Base-by-base conservation (phyloP, 495 filamentous ascomycete species). In the Pseudevernia furfuracea region DNA sequence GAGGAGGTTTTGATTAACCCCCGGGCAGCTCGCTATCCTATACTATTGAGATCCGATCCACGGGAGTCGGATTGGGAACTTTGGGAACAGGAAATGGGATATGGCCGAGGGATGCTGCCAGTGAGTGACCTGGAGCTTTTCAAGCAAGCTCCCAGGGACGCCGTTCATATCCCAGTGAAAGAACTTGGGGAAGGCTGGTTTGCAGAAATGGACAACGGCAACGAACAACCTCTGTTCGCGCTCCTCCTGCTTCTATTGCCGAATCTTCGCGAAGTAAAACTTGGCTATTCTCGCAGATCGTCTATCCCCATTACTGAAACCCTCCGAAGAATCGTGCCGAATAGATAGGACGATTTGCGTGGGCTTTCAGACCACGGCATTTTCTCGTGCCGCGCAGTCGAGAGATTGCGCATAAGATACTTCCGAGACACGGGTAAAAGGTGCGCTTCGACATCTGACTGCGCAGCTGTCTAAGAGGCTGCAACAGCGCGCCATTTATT, bases 21-120 rank as follows among this genome's bases (percentile, higher is more conserved):
- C 17, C 19, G 57, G 41, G 57, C 57, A 23, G 57, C 57, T 25
- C 37, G 38, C 12, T 59, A 59, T n/a, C 57, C 57, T 21, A 43
- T 23, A 28, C 11, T 59, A 14, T 25, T 59, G 37, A 41, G 11
- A 15, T 21, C 43, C 11, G 57, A n/a, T 4, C 7, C 7, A 3
- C 23, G 32, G 14, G 6, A 25, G 23, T 1, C 11, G 3, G 25
- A 43, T 15, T 39, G 57, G 57, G n/a, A 59, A 3, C 4, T n/a
- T n/a, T n/a, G n/a, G n/a, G n/a, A n/a, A n/a, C n/a, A 30, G 1
- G 34, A 43, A 9, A 10, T 11, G 1, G 10, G 14, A 30, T 21
- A 44, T 21, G 19, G 14, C 41, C 41, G 41, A 44, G 37, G 7
- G 10, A 39, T 43, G 17, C 8, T 48, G 12, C 43, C 41, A 10